Evolutionary conservation across 768 basidiomycete species (phyloP).

Genomic region (Auriscalpium vulgare): DNA sequence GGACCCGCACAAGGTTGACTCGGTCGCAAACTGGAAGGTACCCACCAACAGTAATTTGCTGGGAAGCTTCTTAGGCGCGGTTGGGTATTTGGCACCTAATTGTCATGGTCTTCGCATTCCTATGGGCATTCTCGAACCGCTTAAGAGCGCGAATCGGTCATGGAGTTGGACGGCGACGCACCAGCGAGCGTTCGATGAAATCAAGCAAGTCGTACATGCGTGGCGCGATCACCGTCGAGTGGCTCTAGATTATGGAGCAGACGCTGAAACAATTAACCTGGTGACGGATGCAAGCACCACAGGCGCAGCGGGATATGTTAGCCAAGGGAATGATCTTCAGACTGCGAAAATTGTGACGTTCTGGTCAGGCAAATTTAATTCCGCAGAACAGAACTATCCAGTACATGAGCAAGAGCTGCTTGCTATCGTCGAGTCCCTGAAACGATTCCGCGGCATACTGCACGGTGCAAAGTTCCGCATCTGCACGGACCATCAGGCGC

Average conservation of each 20-base stretch:
- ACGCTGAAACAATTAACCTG: conserved; percentile 17
- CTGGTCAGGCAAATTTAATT: conserved; percentile 24
- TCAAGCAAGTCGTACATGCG: conserved; percentile 17
- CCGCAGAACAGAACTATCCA: conserved; percentile 18
- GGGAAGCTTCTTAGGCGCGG: conserved; percentile 28
- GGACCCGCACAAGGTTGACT: conserved; percentile 21
- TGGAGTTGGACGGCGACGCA: background rate
- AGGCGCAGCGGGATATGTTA: conserved; percentile 15
- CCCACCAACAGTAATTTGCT: conserved; percentile 23
- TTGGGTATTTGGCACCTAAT: conserved; percentile 22
- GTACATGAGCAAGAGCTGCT: conserved; percentile 18
- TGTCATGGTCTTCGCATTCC: conserved; percentile 12
- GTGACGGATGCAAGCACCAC: conserved; percentile 18
- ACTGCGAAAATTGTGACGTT: conserved; percentile 18
- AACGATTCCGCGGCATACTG: conserved; percentile 22
- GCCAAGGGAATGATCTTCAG: conserved; percentile 17
- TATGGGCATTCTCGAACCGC: conserved; percentile 4
- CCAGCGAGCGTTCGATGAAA: conserved; percentile 20
- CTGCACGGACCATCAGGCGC: conserved; percentile 23
- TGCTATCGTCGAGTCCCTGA: conserved; percentile 30
- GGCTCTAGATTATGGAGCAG: conserved; percentile 18
- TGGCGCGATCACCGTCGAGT: conserved; percentile 15
- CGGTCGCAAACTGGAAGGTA: conserved; percentile 23
- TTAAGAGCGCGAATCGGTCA: conserved; percentile 6
- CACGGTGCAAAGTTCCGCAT: conserved; percentile 17